These are phyloP conservation scores for Nakazawaea holstii DNA, from an alignment of 805 yeast genomes.

Conservation along the genomic window DNA sequence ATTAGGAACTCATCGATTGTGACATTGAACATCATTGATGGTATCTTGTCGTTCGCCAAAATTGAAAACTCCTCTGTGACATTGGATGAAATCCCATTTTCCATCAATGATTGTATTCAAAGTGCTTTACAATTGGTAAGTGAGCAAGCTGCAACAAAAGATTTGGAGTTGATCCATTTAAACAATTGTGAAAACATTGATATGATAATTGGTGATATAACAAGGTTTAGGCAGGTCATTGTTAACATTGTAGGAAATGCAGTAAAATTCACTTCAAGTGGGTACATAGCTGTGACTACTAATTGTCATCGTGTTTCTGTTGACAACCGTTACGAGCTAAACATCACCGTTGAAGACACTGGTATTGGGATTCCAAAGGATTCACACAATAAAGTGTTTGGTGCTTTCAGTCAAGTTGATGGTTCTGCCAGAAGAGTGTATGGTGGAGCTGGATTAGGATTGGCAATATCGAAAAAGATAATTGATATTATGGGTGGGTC, in stretches of 20 bases:
- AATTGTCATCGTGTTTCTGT: constrained; percentile 23
- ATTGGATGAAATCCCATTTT: constrained; percentile 37
- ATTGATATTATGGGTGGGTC: constrained; percentile 45
- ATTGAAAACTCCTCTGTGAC: constrained; percentile 50
- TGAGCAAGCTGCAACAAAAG: constrained; percentile 39
- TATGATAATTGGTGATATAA: constrained; percentile 40
- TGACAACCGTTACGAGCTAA: constrained; percentile 32
- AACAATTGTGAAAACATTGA: constrained; percentile 35
- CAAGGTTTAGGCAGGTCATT: constrained; percentile 44
- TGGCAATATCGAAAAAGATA: constrained; percentile 42
- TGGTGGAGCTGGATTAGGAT: constrained; percentile 50
- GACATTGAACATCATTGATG: constrained; percentile 47
- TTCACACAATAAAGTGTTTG: constrained; percentile 39
- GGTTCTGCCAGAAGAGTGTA: constrained; percentile 44
- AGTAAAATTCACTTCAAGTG: constrained; percentile 41
- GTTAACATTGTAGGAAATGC: constrained; percentile 51
- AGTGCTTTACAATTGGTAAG: constrained; percentile 43
- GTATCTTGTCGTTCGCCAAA: constrained; percentile 48
- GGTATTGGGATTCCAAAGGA: constrained; percentile 49
- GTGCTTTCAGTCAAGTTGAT: constrained; percentile 53
- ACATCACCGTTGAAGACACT: constrained; percentile 39
- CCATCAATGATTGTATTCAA: constrained; percentile 38
- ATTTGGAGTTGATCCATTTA: constrained; percentile 38
- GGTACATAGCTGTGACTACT: constrained; percentile 34
- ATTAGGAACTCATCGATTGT: constrained; percentile 46